phyloP scores from a whole-genome alignment of 208 protist genomes.

The Tetramitus jugosus region DNA sequence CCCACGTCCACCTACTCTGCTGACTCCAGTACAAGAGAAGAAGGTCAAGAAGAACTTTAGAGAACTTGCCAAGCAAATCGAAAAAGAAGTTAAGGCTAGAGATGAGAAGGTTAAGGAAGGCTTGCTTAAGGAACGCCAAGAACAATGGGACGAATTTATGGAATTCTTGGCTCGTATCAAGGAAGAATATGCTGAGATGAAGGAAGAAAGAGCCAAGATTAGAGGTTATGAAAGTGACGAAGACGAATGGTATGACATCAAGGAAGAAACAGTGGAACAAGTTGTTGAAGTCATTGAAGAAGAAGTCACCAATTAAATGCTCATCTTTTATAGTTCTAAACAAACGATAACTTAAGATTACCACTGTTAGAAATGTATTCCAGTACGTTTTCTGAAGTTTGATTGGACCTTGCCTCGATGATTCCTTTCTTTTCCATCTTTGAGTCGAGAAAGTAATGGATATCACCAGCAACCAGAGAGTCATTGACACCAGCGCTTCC shows the following conservation, averaged over 20 bases:
- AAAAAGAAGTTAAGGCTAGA: background rate
- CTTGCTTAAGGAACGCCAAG: background rate
- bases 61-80: background rate
- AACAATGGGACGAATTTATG: background rate
- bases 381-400: too few species aligned
- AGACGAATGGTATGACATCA: background rate
- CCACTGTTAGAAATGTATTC: too few species aligned
- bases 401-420: too few species aligned
- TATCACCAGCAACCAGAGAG: too few species aligned
- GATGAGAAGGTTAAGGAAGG: background rate
- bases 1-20: constrained; percentile 51
- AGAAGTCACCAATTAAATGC: background rate
- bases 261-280: background rate
- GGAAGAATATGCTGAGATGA: background rate
- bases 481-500: too few species aligned
- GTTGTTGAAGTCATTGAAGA: background rate
- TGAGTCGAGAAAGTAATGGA: too few species aligned
- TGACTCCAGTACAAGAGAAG: constrained; percentile 44
- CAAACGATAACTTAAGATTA: too few species aligned
- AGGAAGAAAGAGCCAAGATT: background rate
- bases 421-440: too few species aligned
- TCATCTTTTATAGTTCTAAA: background rate
- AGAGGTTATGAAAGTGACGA: background rate
- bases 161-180: background rate
- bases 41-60: constrained; percentile 29